Percentiles rank a stretch among this genome's conserved stretches.
phyloP scores from a whole-genome alignment of 2,329 filamentous ascomycete species.

The Epicoccum nigrum region DNA sequence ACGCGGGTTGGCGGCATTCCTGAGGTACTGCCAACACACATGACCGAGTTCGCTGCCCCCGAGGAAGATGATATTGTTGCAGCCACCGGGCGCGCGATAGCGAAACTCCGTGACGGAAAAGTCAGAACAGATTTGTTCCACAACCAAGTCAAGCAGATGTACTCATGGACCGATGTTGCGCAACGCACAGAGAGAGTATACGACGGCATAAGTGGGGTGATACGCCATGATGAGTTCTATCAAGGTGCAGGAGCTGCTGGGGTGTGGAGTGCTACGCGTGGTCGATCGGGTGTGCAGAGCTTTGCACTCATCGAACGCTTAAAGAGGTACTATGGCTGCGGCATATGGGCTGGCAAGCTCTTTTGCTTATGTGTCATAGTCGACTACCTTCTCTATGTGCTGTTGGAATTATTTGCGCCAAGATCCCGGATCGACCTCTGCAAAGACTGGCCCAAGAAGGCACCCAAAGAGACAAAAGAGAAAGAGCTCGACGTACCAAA shows the following conservation, averaged over 20 bases:
- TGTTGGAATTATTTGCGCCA: constrained; percentile 87
- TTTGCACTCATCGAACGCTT: constrained; percentile 93
- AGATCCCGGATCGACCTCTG: constrained; percentile 86
- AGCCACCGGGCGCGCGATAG: constrained; percentile 88
- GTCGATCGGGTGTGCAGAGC: constrained; percentile 73
- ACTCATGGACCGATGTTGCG: constrained; percentile 96
- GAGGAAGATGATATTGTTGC: constrained; percentile 94
- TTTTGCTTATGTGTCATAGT: constrained; percentile 95
- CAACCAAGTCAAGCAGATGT: constrained; percentile 97
- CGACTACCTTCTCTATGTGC: constrained; percentile 88
- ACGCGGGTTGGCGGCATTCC: constrained; percentile 97
- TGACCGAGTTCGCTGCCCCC: constrained; percentile 96
- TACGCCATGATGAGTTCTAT: constrained; percentile 86
- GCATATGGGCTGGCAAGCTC: constrained; percentile 96
- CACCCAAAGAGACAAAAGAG: constrained; percentile 19
- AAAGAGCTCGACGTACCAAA: constrained; percentile 17
- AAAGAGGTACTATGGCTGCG: constrained; percentile 96
- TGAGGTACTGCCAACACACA: constrained; percentile 91
- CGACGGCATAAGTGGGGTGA: constrained; percentile 85
- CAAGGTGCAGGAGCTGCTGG: constrained; percentile 74
- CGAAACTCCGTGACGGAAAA: constrained; percentile 80
- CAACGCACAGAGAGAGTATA: constrained; percentile 94
- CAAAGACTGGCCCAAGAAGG: constrained; percentile 88
- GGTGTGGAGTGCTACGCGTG: constrained; percentile 72
- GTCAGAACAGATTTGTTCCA: constrained; percentile 94